A percentile compares a stretch with the other conserved stretches of the same genome.
These are phyloP conservation scores for Scalesia atractyloides DNA, from an alignment of 129 eudicot genomes.

Conservation along the genomic window DNA sequence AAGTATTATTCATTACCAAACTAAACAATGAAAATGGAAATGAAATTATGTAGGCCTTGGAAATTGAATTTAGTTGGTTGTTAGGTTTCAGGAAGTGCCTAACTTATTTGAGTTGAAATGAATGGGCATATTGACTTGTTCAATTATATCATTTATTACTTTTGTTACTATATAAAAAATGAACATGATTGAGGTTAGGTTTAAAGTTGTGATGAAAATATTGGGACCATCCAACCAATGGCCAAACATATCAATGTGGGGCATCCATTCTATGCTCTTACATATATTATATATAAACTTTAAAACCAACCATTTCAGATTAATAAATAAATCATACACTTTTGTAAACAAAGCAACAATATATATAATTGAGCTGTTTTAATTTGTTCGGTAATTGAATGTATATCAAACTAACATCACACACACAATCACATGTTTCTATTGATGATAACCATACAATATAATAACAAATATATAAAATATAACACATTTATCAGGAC, in stretches of 20 bases:
- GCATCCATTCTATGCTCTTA: slow-evolving; percentile 1
- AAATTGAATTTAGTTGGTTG: slow-evolving; percentile 23
- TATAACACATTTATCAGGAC: too few relatives aligned
- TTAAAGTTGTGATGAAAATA: slow-evolving; percentile 26
- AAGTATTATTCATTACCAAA: neutral
- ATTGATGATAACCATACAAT: too few relatives aligned
- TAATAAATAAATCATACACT: neutral
- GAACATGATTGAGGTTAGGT: slow-evolving; percentile 38
- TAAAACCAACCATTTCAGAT: neutral
- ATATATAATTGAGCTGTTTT: neutral
- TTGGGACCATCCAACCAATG: slow-evolving; percentile 30
- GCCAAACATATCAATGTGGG: slow-evolving; percentile 39
- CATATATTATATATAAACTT: neutral
- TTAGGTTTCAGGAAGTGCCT: slow-evolving; percentile 33
- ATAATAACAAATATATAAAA: too few relatives aligned
- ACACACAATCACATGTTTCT: too few relatives aligned
- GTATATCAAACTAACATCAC: too few relatives aligned
- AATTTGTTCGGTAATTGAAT: neutral
- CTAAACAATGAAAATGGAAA: neutral
- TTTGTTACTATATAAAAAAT: slow-evolving; percentile 15
- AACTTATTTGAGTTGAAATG: slow-evolving; percentile 27
- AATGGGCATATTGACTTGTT: slow-evolving; percentile 20
- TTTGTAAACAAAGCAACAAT: neutral
- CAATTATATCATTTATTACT: slow-evolving; percentile 12
- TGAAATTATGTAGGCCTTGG: slow-evolving; percentile 3